These are phyloP conservation scores for Neurospora sp. DNA, from an alignment of 2,329 filamentous ascomycete species.

Conservation along the genomic window DNA sequence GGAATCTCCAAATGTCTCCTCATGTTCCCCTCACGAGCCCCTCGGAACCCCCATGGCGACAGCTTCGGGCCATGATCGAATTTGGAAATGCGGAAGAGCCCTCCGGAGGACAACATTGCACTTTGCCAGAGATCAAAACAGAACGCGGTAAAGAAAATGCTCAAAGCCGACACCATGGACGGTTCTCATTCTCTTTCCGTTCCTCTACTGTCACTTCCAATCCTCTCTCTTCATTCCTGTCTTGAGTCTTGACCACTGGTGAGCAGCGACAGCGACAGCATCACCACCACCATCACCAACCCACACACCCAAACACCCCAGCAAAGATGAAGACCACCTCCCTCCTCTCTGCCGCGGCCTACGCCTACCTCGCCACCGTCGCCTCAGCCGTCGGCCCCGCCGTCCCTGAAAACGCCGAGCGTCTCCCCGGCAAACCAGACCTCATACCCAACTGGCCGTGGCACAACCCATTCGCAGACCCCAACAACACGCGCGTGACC, in stretches of 20 bases:
- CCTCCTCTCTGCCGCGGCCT: neutral
- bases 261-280: neutral
- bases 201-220: neutral
- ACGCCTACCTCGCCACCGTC: conserved; percentile 19
- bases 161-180: neutral
- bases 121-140: conserved; percentile 2
- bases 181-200: neutral
- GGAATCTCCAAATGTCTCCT: neutral
- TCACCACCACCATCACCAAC: neutral
- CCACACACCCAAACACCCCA: neutral
- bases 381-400: conserved; percentile 16
- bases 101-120: conserved; percentile 20
- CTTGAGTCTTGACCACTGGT: neutral
- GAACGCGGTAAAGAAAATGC: conserved; percentile 9
- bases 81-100: conserved; percentile 19
- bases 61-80: conserved; percentile 13
- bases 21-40: neutral
- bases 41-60: neutral
- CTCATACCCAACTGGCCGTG: conserved; percentile 30
- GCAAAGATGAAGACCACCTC: conserved; percentile 13
- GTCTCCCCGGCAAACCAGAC: conserved; percentile 23
- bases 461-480: conserved; percentile 28
- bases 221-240: neutral
- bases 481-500: conserved; percentile 11
- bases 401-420: conserved; percentile 11